Evolutionary conservation across 345 rosid species (phyloP).

Genomic region (Pistacia atlantica): DNA sequence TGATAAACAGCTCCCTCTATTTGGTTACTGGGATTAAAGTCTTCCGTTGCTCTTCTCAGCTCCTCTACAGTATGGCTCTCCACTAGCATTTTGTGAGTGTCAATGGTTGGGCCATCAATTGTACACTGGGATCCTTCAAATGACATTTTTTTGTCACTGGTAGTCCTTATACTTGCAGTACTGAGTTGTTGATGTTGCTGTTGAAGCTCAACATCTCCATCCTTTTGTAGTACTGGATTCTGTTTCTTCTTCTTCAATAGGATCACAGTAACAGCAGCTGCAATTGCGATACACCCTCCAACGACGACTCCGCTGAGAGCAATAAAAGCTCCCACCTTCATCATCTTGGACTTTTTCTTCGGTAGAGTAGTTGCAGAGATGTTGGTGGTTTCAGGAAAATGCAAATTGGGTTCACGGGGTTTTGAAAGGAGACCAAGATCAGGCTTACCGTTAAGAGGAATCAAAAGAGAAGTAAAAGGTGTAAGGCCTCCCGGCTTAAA

Average conservation of each 20-base stretch:
- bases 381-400: slow-evolving; percentile 27
- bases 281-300: slow-evolving; percentile 58
- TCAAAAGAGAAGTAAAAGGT: slow-evolving; percentile 56
- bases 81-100: slow-evolving; percentile 40
- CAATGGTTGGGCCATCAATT: slow-evolving; percentile 44
- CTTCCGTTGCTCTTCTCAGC: slow-evolving; percentile 76
- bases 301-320: slow-evolving; percentile 52
- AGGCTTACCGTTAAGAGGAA: slow-evolving; percentile 59
- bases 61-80: slow-evolving; percentile 66
- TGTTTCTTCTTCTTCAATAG: slow-evolving; percentile 53
- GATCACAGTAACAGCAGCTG: slow-evolving; percentile 48
- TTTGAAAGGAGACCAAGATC: slow-evolving; percentile 35
- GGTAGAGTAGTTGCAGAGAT: slow-evolving; percentile 31
- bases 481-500: slow-evolving; percentile 40
- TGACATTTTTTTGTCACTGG: slow-evolving; percentile 82
- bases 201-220: slow-evolving; percentile 58
- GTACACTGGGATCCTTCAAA: slow-evolving; percentile 73
- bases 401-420: slow-evolving; percentile 41
- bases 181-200: slow-evolving; percentile 62
- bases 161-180: slow-evolving; percentile 71
- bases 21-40: slow-evolving; percentile 68
- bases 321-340: slow-evolving; percentile 51
- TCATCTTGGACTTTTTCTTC: slow-evolving; percentile 43
- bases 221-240: slow-evolving; percentile 19
- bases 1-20: slow-evolving; percentile 78